Conservation (phyloP, 164 flowering plant species). For the Nymphaea colorata region DNA sequence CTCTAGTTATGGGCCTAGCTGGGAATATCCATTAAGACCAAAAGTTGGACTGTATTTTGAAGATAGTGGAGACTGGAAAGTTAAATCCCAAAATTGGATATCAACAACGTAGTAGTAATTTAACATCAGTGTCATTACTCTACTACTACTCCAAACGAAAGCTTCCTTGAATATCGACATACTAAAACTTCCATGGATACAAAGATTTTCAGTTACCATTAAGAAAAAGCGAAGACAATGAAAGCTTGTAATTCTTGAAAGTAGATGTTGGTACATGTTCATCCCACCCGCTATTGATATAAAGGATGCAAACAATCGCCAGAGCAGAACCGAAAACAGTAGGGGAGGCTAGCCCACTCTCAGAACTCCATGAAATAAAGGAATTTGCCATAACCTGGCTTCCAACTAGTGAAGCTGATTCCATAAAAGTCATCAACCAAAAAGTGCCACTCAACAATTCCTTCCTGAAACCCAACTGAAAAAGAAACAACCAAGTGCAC, state of each 20-base stretch:
- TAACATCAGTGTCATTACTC: too few species aligned
- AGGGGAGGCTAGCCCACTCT: slow-evolving; percentile 28
- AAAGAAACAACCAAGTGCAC: background rate
- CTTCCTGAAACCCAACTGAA: slow-evolving; percentile 65
- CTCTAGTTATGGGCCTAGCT: too few species aligned
- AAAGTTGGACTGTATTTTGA: too few species aligned
- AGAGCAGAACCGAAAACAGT: slow-evolving; percentile 29
- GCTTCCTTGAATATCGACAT: too few species aligned
- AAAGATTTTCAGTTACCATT: slow-evolving; percentile 27
- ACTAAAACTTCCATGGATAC: background rate
- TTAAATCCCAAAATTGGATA: too few species aligned
- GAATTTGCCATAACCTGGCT: slow-evolving; percentile 76
- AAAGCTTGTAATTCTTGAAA: slow-evolving; percentile 30
- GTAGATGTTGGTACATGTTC: slow-evolving; percentile 18
- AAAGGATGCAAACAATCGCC: slow-evolving; percentile 34
- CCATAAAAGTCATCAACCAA: slow-evolving; percentile 78
- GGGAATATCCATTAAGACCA: too few species aligned
- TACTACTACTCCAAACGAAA: too few species aligned
- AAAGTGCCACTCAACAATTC: slow-evolving; percentile 63
- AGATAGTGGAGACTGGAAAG: too few species aligned
- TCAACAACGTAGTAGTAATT: too few species aligned
- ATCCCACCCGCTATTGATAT: slow-evolving; percentile 32
- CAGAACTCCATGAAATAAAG: slow-evolving; percentile 25
- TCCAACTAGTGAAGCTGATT: slow-evolving; percentile 67
- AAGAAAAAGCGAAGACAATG: slow-evolving; percentile 30